These are phyloP conservation scores for Litsea cubeba DNA, from an alignment of 164 flowering plant species.

Conservation along the genomic window DNA sequence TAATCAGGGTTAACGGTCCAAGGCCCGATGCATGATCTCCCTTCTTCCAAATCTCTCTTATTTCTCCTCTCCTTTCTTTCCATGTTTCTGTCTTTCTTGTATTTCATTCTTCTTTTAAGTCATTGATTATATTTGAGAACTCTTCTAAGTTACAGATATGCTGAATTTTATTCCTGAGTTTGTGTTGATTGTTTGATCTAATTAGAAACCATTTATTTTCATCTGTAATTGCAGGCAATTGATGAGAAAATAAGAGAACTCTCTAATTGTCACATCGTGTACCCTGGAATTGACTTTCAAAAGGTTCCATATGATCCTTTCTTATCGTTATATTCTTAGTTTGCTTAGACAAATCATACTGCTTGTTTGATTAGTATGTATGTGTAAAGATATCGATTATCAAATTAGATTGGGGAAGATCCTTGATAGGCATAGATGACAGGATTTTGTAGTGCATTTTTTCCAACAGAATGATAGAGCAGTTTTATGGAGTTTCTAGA, in stretches of 20 bases:
- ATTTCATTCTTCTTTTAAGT: background rate
- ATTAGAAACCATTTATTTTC: background rate
- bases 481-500: too few relatives aligned
- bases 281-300: conserved; percentile 80
- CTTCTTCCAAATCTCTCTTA: too few relatives aligned
- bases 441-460: too few relatives aligned
- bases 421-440: too few relatives aligned
- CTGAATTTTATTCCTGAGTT: background rate
- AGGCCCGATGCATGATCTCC: too few relatives aligned
- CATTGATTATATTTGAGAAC: too few relatives aligned
- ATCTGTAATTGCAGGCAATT: conserved; percentile 60
- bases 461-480: too few relatives aligned
- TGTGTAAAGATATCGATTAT: too few relatives aligned
- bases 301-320: conserved; percentile 46
- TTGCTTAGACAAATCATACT: background rate
- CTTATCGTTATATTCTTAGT: background rate
- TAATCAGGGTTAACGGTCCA: too few relatives aligned
- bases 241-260: conserved; percentile 96
- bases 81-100: background rate
- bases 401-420: too few relatives aligned
- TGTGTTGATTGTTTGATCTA: background rate
- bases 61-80: background rate
- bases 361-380: background rate
- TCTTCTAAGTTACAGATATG: too few relatives aligned
- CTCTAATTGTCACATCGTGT: conserved; percentile 89